A percentile compares a stretch with the other conserved stretches of the same genome.
Evolutionary conservation across 257 asterid genomes (phyloP).

Genomic region (Striga asiatica): DNA sequence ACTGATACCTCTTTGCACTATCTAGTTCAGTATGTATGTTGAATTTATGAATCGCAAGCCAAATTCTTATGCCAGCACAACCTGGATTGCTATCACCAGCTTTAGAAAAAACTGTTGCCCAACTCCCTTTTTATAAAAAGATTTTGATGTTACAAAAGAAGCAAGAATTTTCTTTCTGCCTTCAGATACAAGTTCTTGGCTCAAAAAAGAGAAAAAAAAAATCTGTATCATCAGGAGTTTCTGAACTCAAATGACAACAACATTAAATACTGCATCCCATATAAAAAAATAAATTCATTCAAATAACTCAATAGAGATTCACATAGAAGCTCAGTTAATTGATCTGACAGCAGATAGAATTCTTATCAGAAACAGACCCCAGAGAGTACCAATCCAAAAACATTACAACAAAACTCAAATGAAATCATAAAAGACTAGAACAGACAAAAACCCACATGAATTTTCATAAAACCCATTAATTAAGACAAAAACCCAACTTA

Average conservation of each 20-base stretch:
- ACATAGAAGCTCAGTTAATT: slow-evolving; percentile 8
- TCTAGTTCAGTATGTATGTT: neutral
- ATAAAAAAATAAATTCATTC: neutral
- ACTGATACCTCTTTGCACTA: neutral
- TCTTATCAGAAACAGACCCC: neutral
- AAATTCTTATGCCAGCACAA: no score
- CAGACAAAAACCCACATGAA: neutral
- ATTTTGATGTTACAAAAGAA: neutral
- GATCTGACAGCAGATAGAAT: neutral
- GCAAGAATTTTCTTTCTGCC: neutral
- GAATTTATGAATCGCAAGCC: neutral
- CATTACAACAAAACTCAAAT: neutral
- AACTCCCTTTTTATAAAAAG: no score
- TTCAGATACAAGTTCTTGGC: neutral
- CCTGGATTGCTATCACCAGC: no score
- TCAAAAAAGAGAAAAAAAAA: neutral
- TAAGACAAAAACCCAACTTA: slow-evolving; percentile 7
- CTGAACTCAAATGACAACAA: neutral
- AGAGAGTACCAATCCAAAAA: slow-evolving; percentile 8
- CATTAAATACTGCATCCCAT: neutral
- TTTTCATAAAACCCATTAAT: slow-evolving; percentile 7
- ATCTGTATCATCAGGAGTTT: neutral
- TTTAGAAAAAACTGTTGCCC: no score
- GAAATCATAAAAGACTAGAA: neutral
- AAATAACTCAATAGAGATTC: neutral